These are phyloP conservation scores for Ophiocordyceps camponoti-rufipedis DNA, from an alignment of 2,329 filamentous ascomycete genomes.

Conservation along the genomic window DNA sequence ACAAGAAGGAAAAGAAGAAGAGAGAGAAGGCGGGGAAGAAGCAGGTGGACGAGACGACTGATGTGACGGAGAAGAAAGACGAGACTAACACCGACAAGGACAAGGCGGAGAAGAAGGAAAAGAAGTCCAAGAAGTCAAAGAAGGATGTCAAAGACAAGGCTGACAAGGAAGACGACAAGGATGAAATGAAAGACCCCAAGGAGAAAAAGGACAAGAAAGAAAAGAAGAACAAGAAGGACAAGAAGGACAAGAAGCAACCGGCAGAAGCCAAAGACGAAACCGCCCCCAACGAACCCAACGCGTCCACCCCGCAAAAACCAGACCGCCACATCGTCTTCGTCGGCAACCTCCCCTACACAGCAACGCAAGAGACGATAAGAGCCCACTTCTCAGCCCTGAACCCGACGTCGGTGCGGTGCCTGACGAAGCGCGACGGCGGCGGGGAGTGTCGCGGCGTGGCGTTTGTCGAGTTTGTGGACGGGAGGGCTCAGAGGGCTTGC, in stretches of 20 bases:
- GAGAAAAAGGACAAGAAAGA: conserved; percentile 16
- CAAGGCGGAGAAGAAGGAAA: neutral
- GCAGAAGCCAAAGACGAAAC: conserved; percentile 7
- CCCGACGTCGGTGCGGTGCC: conserved; percentile 36
- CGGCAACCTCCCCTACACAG: conserved; percentile 77
- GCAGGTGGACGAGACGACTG: neutral
- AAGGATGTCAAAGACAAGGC: conserved; percentile 18
- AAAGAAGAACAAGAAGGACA: conserved; percentile 6
- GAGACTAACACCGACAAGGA: neutral
- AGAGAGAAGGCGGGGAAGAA: neutral
- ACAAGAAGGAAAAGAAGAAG: neutral
- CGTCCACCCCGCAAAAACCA: conserved; percentile 2
- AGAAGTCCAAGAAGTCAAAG: conserved; percentile 9
- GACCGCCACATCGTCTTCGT: conserved; percentile 15
- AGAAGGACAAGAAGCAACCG: conserved; percentile 9
- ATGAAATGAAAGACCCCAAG: conserved; percentile 13
- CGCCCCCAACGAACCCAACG: conserved; percentile 1
- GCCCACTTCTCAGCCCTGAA: conserved; percentile 61
- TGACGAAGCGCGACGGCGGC: conserved; percentile 45
- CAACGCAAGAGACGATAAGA: conserved; percentile 49
- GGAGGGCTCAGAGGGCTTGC: conserved; percentile 82
- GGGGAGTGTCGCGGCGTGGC: conserved; percentile 55
- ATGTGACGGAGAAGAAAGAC: conserved; percentile 3
- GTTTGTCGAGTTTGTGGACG: conserved; percentile 77
- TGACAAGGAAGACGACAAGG: conserved; percentile 8